Evolutionary conservation across 768 basidiomycete species (phyloP), one percentile per base, ranked within the genome.

Genomic region (Russula earlei): DNA sequence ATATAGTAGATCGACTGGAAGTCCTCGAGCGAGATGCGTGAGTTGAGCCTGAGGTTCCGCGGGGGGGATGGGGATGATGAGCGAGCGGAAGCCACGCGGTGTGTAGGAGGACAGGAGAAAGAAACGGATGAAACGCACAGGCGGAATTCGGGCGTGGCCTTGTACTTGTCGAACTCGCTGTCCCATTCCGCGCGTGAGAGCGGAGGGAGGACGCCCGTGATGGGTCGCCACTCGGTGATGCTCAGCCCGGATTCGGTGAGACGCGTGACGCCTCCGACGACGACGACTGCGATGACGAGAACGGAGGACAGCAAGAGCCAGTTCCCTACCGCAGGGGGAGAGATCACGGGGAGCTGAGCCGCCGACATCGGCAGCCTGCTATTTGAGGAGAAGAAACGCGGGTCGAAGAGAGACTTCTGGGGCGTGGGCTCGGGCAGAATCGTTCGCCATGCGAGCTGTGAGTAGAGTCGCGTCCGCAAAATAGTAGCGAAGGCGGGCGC

Each of bases 1-100:
- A 93, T 94, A 72, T 86, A 87, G 71, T 93, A 99, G 56, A 99
- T 98, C 58, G 79, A 79, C 70, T 99, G 98, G 76, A 99, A 99
- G 65, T 97, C 87, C 27, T 83, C 76, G 54, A 98, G 71, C 29
- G 84, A 82, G 54, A 96, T 93, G 10, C 84, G 82, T 57, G 90
- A 85, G 68, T 99, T 99, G 59, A 93, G 72, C 66, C 94, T 97
- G 45, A 27, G 10, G 12, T n/a, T n/a, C n/a, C n/a, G 66, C 9
- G 4, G 7, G 52, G 47, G 49, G 61, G 57, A 48, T 34, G 41
- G 27, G 44, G 54, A n/a, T 6, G 33, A 8, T 36, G 15, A 52
- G 44, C 1, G 2, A 20, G 53, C 24, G 59, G 14, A 8, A 24
- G 15, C n/a, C 17, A 47, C 1, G 31, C 25, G 9, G n/a, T n/a